Base-by-base conservation (phyloP, 2,329 filamentous ascomycete genomes). In the Decorospora gaudefroyi region DNA sequence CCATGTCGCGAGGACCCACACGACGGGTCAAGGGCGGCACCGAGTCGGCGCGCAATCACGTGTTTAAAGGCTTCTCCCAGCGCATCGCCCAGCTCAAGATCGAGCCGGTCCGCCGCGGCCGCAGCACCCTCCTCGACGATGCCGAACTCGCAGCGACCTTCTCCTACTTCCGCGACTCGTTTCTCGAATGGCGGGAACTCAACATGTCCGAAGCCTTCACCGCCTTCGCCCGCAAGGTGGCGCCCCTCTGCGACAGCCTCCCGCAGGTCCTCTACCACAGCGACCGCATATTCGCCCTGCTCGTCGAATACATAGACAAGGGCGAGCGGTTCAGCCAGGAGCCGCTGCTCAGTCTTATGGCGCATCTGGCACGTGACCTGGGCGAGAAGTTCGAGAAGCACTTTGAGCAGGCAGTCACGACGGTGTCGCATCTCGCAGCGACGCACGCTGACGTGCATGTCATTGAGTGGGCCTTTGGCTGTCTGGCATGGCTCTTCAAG, bases 391-490 rank as follows among this genome's bases (percentile, higher is more conserved):
- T 99, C 64, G 91, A 96, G 72, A 89, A 87, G 63, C 84, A 96
- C 69, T 97, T 96, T 68, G 79, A 83, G 31, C 79, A 81, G 37
- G 84, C 87, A 17, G 82, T 99, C 45, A 80, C 78, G 40, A 76
- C 95, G 40, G 83, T 99, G 41, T 82, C 88, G 26, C 82, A 83
- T 11, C 81, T 97, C 53, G 91, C 90, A 8, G 85, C 85, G 40
- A 87, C 83, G 59, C 83, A 88, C 39, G 79, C 87, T 43, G 86
- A 88, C 62, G 85, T 88, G 17, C 88, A 91, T 52, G 90, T 95
- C n/a, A 88, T 97, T 36, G 93, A 99, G 73, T 97, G 92, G 91
- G 92, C 89, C 36, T 99, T 99, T 72, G 90, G 86, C 9, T 91
- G 89, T 58, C 77, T 99, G 42, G 90, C 93, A 31, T 99, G 95